These are phyloP conservation scores for Leishmania aethiopica DNA, from an alignment of 208 protist species.

Conservation along the genomic window DNA sequence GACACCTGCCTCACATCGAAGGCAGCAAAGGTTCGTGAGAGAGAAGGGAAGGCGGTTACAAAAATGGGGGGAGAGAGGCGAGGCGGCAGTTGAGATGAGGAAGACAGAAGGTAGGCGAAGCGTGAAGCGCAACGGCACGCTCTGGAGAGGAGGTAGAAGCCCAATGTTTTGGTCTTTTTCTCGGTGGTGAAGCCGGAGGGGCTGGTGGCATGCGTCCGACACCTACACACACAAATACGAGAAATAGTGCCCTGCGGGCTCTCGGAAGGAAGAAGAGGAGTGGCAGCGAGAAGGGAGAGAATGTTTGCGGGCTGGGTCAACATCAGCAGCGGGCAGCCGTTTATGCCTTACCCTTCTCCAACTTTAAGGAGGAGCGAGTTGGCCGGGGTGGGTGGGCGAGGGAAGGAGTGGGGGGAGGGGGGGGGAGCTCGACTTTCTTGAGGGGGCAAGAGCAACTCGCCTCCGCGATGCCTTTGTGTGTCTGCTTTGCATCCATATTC, in stretches of 20 bases:
- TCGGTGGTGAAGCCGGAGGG: neutral
- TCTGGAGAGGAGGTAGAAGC: no score
- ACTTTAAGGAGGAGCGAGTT: neutral
- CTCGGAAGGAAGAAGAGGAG: neutral
- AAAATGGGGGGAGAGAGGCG: neutral
- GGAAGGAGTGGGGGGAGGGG: no score
- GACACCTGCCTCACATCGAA: neutral
- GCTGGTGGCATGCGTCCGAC: neutral
- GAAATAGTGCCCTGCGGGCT: neutral
- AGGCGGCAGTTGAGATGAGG: neutral
- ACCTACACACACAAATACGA: neutral
- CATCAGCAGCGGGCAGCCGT: neutral
- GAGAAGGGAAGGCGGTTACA: neutral
- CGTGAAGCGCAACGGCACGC: neutral
- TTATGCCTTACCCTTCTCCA: neutral
- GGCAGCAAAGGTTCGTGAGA: neutral
- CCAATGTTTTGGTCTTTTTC: neutral
- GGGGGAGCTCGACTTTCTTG: neutral
- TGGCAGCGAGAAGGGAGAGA: neutral
- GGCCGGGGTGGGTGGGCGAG: neutral
- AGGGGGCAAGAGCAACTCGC: neutral
- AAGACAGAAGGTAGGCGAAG: neutral
- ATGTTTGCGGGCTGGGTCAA: neutral
- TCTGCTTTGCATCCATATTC: neutral
- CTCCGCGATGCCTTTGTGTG: neutral